A percentile compares a stretch with the other conserved stretches of the same genome.
Conservation (phyloP, 2,329 filamentous ascomycete species). For the Fusarium nematophilum region DNA sequence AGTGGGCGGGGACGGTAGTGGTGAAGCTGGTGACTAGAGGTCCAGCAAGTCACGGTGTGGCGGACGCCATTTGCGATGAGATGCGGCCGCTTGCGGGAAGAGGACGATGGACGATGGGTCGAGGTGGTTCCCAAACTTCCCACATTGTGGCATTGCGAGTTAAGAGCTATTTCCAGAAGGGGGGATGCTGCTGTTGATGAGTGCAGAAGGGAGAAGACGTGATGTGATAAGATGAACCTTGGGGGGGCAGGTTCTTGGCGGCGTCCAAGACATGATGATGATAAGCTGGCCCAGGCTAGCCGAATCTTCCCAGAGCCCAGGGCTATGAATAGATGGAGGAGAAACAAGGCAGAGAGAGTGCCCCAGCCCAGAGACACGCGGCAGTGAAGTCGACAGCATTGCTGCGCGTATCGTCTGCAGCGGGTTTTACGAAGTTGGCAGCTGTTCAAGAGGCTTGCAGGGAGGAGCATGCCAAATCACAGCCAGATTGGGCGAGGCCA, state of each 20-base stretch:
- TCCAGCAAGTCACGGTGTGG: constrained; percentile 17
- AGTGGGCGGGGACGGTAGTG: constrained; percentile 22
- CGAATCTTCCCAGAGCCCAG: constrained; percentile 2
- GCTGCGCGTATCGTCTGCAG: not conserved
- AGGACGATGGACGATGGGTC: constrained; percentile 11
- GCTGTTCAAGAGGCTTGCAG: constrained; percentile 21
- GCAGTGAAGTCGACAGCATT: constrained; percentile 5
- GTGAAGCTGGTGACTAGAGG: constrained; percentile 21
- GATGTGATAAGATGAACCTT: constrained; percentile 19
- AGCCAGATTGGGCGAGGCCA: constrained; percentile 31
- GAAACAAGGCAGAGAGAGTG: constrained; percentile 18
- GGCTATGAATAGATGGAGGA: constrained; percentile 27
- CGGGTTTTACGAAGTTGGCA: constrained; percentile 22
- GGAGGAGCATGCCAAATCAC: constrained; percentile 31
- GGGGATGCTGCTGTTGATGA: constrained; percentile 3
- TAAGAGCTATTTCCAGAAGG: constrained; percentile 14
- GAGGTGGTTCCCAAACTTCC: constrained; percentile 17
- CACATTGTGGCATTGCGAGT: constrained; percentile 6
- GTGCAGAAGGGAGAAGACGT: constrained; percentile 10
- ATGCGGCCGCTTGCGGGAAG: constrained; percentile 9
- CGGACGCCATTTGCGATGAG: constrained; percentile 11
- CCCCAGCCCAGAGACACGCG: too few species aligned
- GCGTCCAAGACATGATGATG: constrained; percentile 11
- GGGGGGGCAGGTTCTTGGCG: constrained; percentile 13
- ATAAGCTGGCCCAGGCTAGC: constrained; percentile 4